Conservation (phyloP, 225 moss, liverwort and hornwort genomes). For the Sphagnum tenellum region DNA sequence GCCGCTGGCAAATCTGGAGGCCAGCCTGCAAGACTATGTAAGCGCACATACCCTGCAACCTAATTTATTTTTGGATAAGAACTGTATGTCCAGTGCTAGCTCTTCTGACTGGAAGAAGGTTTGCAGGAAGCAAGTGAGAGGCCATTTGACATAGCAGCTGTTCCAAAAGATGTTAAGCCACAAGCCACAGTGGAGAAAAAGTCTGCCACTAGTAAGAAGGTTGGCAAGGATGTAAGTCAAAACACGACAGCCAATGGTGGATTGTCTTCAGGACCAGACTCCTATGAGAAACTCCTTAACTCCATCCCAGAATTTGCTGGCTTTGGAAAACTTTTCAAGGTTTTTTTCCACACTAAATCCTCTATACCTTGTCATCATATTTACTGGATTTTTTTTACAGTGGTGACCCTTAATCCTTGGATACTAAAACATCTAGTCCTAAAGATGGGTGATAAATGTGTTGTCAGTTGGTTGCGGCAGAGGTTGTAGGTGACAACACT, state of each 20-base stretch:
- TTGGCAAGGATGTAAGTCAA: constrained; percentile 48
- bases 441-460: too few species aligned
- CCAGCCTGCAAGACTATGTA: constrained; percentile 58
- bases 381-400: too few species aligned
- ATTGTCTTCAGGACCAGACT: constrained; percentile 12
- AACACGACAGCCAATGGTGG: constrained; percentile 58
- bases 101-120: constrained; percentile 12
- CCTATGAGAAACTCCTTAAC: constrained; percentile 63
- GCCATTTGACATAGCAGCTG: constrained; percentile 72
- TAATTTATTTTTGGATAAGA: neutral
- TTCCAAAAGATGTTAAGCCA: constrained; percentile 49
- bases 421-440: too few species aligned
- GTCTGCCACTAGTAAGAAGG: constrained; percentile 60
- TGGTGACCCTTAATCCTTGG: too few species aligned
- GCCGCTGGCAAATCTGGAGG: constrained; percentile 71
- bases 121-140: constrained; percentile 56
- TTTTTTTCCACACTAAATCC: constrained; percentile 2
- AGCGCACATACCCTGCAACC: constrained; percentile 11
- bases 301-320: constrained; percentile 64
- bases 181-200: constrained; percentile 70
- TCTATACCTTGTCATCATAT: too few species aligned
- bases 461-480: too few species aligned
- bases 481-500: too few species aligned
- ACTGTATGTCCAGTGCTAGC: neutral
- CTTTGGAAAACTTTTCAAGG: constrained; percentile 89